Base-by-base conservation (phyloP, 352 stramenopile genomes). In the Phytophthora sojae region DNA sequence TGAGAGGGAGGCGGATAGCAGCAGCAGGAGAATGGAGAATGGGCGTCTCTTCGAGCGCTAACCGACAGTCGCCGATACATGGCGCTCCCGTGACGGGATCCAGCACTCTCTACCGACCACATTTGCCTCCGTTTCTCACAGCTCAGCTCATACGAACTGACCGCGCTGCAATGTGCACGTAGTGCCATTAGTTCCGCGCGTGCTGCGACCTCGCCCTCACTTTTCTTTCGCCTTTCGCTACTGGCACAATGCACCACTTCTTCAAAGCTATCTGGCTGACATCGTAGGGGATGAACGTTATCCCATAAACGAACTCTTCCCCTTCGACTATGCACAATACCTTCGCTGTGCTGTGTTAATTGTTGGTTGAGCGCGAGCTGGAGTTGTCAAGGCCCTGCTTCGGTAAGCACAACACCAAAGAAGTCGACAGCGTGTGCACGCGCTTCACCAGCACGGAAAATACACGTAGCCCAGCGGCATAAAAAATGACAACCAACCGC, bases 41-140 rank as follows among this genome's bases (percentile, higher is more conserved):
- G 42, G 45, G 54, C 60, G 66, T 49, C 66, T 64, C 44, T 73
- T 73, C 63, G 59, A 29, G 11, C 12, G 51, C 52, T 68, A 50
- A 49, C 42, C 37, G 57, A 62, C 51, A 73, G 67, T 47, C 59
- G 57, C 37, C 64, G 50, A 71, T 57, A 62, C 30, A 42, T 19
- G 64, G 15, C 56, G 47, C 19, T 19, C 30, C 15, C n/a, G 61
- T 57, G 56, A 61, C 55, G 30, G 21, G 56, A 47, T 62, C 58
- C 51, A 62, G 32, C 21, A 9, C 50, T 66, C 57, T 66, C 44
- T 64, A 44, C 54, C 52, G 26, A 63, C 59, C 47, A 69, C 42
- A 63, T 56, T 67, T 21, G 8, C 7, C 49, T 53, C 15, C 50
- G 35, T 54, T 64, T 64, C 30, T 47, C 4, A 50, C 25, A 39